These are phyloP conservation scores for Deuterostichococcus epilithicus DNA, from an alignment of 139 green algal species.

Conservation along the genomic window DNA sequence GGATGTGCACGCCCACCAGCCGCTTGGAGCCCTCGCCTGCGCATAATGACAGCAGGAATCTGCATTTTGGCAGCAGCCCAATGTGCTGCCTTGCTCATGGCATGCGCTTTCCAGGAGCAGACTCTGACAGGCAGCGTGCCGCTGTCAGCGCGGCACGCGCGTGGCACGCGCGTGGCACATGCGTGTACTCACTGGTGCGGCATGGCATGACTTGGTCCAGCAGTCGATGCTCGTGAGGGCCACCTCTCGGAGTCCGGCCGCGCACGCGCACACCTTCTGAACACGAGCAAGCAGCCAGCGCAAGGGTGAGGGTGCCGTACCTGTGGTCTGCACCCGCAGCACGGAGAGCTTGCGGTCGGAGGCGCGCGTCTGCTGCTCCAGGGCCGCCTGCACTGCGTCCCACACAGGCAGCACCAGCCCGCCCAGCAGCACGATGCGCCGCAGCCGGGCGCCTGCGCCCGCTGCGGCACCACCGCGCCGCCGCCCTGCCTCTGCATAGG, in stretches of 20 bases:
- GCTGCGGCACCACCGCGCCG: slow-evolving; percentile 1
- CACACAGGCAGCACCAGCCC: slow-evolving; percentile 56
- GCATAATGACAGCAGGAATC: not conserved
- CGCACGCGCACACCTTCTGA: too few relatives aligned
- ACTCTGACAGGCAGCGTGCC: too few relatives aligned
- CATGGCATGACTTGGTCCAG: too few relatives aligned
- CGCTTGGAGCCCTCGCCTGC: slow-evolving; percentile 30
- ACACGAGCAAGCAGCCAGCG: slow-evolving; percentile 19
- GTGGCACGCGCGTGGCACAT: too few relatives aligned
- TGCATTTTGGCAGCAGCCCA: too few relatives aligned
- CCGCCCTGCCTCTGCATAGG: slow-evolving; percentile 26
- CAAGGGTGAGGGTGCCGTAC: slow-evolving; percentile 8
- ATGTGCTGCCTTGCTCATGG: too few relatives aligned
- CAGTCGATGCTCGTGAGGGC: too few relatives aligned
- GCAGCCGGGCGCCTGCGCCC: slow-evolving; percentile 18
- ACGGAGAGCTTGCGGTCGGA: slow-evolving; percentile 45
- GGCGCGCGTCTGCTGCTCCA: slow-evolving; percentile 23
- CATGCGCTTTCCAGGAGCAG: too few relatives aligned
- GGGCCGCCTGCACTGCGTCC: slow-evolving; percentile 39
- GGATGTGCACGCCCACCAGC: slow-evolving; percentile 46
- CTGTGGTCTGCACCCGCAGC: slow-evolving; percentile 49
- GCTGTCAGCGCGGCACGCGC: too few relatives aligned
- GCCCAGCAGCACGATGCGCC: slow-evolving; percentile 39
- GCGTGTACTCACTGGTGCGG: too few relatives aligned
- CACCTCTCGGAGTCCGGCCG: too few relatives aligned